Evolutionary conservation across 495 filamentous ascomycete species (phyloP), one percentile per base, ranked within the genome.

Genomic region (Trichoderma parareesei): DNA sequence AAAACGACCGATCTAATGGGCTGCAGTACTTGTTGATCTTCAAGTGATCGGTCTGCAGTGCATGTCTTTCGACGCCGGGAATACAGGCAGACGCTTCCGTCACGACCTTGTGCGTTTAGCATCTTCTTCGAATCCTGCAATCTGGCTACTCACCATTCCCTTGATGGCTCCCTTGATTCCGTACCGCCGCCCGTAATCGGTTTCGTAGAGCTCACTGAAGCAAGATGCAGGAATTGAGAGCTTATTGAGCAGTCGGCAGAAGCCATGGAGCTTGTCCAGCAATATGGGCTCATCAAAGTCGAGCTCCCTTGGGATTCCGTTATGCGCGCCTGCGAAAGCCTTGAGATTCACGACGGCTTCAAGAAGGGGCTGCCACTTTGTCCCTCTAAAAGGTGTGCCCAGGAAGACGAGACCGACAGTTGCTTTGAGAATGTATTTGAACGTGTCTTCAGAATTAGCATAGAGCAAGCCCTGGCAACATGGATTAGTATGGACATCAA

Each of bases 11-110:
- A 43, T 67, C 46, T 7, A 33, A 13, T 38, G 65, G 65, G 13
- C 61, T 48, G 18, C 16, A n/a, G 37, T 48, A 67, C 38, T 67
- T 67, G 43, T 67, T 67, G 4, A 67, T 27, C 18, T 46, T 43
- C 8, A 67, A 49, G 38, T 67, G 65, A 16, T 67, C 44, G 4
- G 61, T 33, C 18, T 64, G 5, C 3, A 67, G 40, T 4, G 4
- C 4, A 6, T 4, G 9, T 41, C 65, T 37, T 1, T 38, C 46
- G 7, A 18, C 33, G 14, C 60, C 60, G 5, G 9, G 11, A 16
- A 62, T 41, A 62, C 60, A 62, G 35, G 60, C 60, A 16, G 60
- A 62, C 20, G 11, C 40, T 16, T 62, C 60, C 3, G 7, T 27
- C 35, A 62, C 60, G 38, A 62, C 7, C 35, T 62, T 16, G 13